Percentiles rank a stretch among this genome's conserved stretches.
Evolutionary conservation across 768 basidiomycete species (phyloP).

Genomic region (Lactifluus piperatus): DNA sequence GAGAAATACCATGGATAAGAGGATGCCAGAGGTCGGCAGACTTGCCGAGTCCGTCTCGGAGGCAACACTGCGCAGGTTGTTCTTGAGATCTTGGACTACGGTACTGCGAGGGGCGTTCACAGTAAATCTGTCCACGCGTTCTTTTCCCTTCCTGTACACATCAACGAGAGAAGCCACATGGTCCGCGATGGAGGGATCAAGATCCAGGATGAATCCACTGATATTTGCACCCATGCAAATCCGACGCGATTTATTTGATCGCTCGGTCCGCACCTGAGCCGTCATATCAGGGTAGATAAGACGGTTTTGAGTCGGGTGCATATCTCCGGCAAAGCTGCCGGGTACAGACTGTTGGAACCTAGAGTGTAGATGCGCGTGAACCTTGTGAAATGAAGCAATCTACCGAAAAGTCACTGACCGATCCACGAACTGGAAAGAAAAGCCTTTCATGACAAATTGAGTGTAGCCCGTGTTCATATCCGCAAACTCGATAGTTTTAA

Average conservation of each 20-base stretch:
- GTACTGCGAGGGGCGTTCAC: slow-evolving; percentile 43
- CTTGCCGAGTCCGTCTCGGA: slow-evolving; percentile 27
- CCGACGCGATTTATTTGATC: slow-evolving; percentile 39
- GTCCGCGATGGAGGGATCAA: slow-evolving; percentile 73
- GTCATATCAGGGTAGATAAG: slow-evolving; percentile 77
- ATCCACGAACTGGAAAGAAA: slow-evolving; percentile 82
- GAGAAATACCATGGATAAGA: slow-evolving; percentile 63
- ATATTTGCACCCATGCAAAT: slow-evolving; percentile 61
- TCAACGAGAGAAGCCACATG: slow-evolving; percentile 77
- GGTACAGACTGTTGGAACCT: slow-evolving; percentile 74
- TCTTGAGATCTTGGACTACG: slow-evolving; percentile 2
- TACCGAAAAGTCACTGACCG: slow-evolving; percentile 38
- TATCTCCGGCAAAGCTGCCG: slow-evolving; percentile 61
- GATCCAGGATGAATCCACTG: slow-evolving; percentile 76
- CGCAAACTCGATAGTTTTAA: slow-evolving; percentile 64
- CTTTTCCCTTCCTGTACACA: slow-evolving; percentile 76
- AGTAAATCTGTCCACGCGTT: slow-evolving; percentile 60
- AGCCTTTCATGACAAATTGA: slow-evolving; percentile 55
- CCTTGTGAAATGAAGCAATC: not conserved
- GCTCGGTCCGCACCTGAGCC: slow-evolving; percentile 56
- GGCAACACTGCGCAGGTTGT: not conserved
- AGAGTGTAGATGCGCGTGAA: slow-evolving; percentile 5
- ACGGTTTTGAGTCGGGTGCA: slow-evolving; percentile 60
- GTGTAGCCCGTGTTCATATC: slow-evolving; percentile 74
- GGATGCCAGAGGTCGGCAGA: slow-evolving; percentile 50